Percentiles rank a stretch among this genome's conserved stretches.
These are phyloP conservation scores for Sphaerulina vaccinii DNA, from an alignment of 2,329 filamentous ascomycete genomes.

Conservation along the genomic window DNA sequence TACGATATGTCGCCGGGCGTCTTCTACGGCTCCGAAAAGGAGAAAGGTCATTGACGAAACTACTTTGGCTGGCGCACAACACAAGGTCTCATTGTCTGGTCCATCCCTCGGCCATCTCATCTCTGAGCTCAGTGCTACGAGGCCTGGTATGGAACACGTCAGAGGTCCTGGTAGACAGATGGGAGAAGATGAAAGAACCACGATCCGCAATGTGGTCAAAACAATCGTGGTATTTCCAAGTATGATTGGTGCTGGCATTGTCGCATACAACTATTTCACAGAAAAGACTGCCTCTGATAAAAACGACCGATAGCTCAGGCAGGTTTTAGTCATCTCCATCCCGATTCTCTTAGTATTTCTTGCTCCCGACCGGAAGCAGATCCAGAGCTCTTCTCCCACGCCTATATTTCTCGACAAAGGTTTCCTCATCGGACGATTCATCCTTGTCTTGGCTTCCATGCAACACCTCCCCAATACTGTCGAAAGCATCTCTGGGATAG, in stretches of 20 bases:
- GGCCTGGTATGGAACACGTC: conserved; percentile 31
- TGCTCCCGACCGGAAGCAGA: no score
- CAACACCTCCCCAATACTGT: no score
- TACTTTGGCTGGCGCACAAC: conserved; percentile 25
- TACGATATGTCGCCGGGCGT: neutral
- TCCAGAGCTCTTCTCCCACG: no score
- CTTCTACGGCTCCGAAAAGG: conserved; percentile 9
- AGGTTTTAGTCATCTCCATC: no score
- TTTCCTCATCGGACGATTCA: no score
- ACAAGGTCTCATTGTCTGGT: conserved; percentile 32
- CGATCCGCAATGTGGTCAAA: conserved; percentile 11
- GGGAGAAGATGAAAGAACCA: conserved; percentile 27
- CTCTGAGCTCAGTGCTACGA: conserved; percentile 33
- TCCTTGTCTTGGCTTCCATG: no score
- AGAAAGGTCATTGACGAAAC: conserved; percentile 20
- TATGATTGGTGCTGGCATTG: conserved; percentile 11
- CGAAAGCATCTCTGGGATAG: no score
- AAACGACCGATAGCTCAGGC: no score
- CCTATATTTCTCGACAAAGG: no score
- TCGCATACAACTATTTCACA: conserved; percentile 7
- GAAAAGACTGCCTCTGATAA: no score
- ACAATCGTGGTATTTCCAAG: conserved; percentile 11
- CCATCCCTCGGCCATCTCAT: conserved; percentile 33
- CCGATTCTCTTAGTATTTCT: no score
- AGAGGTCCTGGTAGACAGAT: conserved; percentile 30